Evolutionary conservation across 441 rosid species (phyloP).

Genomic region (Jatropha multifida): DNA sequence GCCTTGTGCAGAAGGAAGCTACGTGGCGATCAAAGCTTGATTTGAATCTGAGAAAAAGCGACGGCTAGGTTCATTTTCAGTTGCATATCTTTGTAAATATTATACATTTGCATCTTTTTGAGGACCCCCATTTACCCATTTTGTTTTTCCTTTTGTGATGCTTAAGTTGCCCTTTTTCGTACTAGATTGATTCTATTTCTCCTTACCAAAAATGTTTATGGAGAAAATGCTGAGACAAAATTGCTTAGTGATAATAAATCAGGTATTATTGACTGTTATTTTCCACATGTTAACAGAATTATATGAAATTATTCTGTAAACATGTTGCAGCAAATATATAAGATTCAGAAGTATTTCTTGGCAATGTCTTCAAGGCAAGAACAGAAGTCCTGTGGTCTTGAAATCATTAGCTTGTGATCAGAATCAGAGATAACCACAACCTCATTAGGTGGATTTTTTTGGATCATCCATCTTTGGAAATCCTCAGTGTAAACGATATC

Average conservation of each 20-base stretch:
- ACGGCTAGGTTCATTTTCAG: background rate
- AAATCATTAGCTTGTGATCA: constrained; percentile 42
- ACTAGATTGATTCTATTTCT: background rate
- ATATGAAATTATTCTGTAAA: too few species aligned
- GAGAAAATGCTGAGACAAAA: too few species aligned
- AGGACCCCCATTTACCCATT: background rate
- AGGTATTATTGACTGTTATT: too few species aligned
- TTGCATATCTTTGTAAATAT: constrained; percentile 16
- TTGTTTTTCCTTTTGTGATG: background rate
- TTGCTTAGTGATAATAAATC: too few species aligned
- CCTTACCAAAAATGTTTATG: background rate
- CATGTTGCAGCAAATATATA: too few species aligned
- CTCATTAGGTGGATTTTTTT: constrained; percentile 30
- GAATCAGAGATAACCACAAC: constrained; percentile 30
- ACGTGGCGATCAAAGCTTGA: background rate
- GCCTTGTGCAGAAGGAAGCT: background rate
- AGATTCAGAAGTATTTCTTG: constrained; percentile 10
- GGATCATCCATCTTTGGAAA: constrained; percentile 38
- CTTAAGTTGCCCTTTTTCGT: background rate
- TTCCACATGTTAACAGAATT: too few species aligned
- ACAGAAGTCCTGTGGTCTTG: constrained; percentile 27
- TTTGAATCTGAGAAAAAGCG: background rate
- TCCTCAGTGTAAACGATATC: constrained; percentile 17
- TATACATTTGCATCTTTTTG: background rate
- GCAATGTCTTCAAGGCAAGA: constrained; percentile 30